A percentile compares a stretch with the other conserved stretches of the same genome.
phyloP scores from a whole-genome alignment of 495 filamentous ascomycete species.

The Lophiotrema nucula region DNA sequence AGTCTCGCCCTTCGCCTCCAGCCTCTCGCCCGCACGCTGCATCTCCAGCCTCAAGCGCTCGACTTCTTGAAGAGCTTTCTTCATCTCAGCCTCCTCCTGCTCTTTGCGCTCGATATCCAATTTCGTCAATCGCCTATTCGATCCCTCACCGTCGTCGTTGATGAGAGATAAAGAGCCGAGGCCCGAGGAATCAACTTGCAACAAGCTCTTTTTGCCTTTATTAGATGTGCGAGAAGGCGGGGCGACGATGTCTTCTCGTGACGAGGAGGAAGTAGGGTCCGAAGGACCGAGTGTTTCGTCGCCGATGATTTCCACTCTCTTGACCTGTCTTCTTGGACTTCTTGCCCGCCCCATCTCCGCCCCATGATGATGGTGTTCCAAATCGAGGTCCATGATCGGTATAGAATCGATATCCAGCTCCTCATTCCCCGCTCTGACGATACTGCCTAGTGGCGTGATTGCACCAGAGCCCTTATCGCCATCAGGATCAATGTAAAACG shows the following conservation, averaged over 20 bases:
- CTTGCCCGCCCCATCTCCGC: slow-evolving; percentile 1
- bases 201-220: slow-evolving; percentile 55
- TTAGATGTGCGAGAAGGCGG: slow-evolving; percentile 44
- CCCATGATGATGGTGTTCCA: slow-evolving; percentile 49
- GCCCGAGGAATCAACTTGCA: slow-evolving; percentile 82
- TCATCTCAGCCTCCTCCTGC: slow-evolving; percentile 78
- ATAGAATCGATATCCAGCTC: slow-evolving; percentile 89
- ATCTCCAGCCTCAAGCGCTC: slow-evolving; percentile 83
- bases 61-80: slow-evolving; percentile 77
- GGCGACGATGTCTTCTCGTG: slow-evolving; percentile 11
- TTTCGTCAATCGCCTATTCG: slow-evolving; percentile 15
- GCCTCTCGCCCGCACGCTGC: slow-evolving; percentile 83
- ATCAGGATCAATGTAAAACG: slow-evolving; percentile 79
- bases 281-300: slow-evolving; percentile 42
- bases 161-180: slow-evolving; percentile 63
- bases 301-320: slow-evolving; percentile 39
- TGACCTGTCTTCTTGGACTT: slow-evolving; percentile 33
- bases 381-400: slow-evolving; percentile 86
- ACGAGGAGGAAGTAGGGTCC: slow-evolving; percentile 31
- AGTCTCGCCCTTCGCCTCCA: slow-evolving; percentile 65
- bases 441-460: slow-evolving; percentile 70
- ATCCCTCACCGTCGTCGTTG: slow-evolving; percentile 35
- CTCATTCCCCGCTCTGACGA: slow-evolving; percentile 64
- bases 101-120: slow-evolving; percentile 54
- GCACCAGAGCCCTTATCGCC: slow-evolving; percentile 48